These are phyloP conservation scores for Gyromitra esculenta DNA, from an alignment of 2,329 filamentous ascomycete genomes.

Conservation along the genomic window DNA sequence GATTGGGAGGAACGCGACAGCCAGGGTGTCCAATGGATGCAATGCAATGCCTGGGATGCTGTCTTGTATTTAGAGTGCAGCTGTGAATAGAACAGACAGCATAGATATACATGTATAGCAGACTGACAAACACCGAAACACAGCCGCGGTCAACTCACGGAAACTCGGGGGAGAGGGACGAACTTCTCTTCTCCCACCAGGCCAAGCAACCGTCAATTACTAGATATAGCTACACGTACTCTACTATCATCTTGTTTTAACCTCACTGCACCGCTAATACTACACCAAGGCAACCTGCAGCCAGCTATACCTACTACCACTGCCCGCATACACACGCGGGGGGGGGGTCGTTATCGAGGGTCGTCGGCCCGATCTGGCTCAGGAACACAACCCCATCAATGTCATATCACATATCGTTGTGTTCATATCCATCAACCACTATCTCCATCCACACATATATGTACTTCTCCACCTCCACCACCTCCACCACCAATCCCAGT, in stretches of 20 bases:
- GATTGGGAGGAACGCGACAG: slow-evolving; percentile 2
- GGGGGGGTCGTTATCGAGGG: slow-evolving; percentile 4
- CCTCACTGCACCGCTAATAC: neutral
- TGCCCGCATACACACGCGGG: neutral
- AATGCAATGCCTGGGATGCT: neutral
- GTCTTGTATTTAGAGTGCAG: neutral
- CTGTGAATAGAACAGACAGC: neutral
- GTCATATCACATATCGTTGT: neutral
- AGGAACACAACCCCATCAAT: neutral
- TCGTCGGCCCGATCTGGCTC: slow-evolving; percentile 25
- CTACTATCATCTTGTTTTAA: neutral
- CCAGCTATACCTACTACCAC: neutral
- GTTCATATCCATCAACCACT: neutral
- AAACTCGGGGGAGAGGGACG: neutral
- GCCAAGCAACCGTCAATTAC: neutral
- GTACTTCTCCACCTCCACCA: neutral
- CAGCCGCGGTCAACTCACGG: neutral
- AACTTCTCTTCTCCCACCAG: no score
- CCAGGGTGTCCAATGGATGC: neutral
- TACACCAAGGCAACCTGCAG: no score
- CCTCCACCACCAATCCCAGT: neutral
- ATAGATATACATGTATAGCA: neutral
- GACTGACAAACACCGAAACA: neutral
- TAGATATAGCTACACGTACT: neutral
- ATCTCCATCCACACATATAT: neutral